Evolutionary conservation across 176 grass and related monocot genomes (phyloP), one percentile per base, ranked within the genome.

Genomic region (Lolium multiflorum): DNA sequence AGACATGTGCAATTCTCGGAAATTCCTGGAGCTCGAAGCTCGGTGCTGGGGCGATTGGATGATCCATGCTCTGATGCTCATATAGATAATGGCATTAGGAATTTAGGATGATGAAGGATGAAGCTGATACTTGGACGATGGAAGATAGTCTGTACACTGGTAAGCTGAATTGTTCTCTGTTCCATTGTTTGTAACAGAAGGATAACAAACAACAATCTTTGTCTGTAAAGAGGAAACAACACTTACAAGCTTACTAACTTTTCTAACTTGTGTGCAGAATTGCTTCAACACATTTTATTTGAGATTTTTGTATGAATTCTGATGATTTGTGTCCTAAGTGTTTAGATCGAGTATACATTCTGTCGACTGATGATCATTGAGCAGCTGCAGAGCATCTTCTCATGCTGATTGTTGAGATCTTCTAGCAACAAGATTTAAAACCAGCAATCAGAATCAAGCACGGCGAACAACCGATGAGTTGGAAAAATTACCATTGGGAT

Each of bases 41-140:
- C 1, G 5, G 17, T 47, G 46, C 8, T 9, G 21, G 12, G 9
- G 61, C 2, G 52, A 17, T 0, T 17, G 24, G 5, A 4, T 11
- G 64, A 39, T 82, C 47, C 38, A 5, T 83, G 72, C n/a, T n/a
- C n/a, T n/a, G n/a, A n/a, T n/a, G n/a, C 49, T 60, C 18, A 79
- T 65, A 79, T 65, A 6, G 56, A 13, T 39, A 46, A 1, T 24
- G 57, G 60, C 28, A 43, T 14, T 51, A 50, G 65, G 2, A 17
- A 28, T 44, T 14, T 51, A 50, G 65, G 2, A 17, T 54, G 56
- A 59, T 62, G 41, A 20, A 15, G 3, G 17, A 66, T 21, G 13
- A 48, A 37, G 22, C 11, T 48, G 31, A 48, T 59, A 15, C n/a
- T 58, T 60, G 35, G 25, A 56, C 69, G 64, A 67, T 54, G 44